These are phyloP conservation scores for Rutstroemia sp. DNA, from an alignment of 2,329 filamentous ascomycete species.

Conservation along the genomic window DNA sequence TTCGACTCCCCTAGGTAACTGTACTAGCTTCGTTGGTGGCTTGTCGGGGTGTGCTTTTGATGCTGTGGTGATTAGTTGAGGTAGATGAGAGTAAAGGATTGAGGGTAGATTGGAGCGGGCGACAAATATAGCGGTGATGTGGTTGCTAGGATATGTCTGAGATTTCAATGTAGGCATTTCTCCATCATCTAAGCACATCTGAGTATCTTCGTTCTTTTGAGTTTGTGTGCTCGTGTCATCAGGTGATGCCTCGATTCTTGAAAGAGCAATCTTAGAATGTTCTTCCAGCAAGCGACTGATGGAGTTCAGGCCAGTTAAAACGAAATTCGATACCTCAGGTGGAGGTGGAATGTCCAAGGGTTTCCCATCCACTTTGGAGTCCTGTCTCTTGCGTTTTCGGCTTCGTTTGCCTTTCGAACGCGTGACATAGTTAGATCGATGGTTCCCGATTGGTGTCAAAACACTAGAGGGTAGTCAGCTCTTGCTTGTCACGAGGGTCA, in stretches of 20 bases:
- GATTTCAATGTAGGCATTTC: background rate
- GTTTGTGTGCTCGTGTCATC: background rate
- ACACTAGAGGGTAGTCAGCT: slow-evolving; percentile 39
- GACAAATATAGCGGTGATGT: slow-evolving; percentile 46
- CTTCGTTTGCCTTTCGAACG: slow-evolving; percentile 55
- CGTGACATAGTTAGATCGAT: slow-evolving; percentile 46
- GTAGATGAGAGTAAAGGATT: slow-evolving; percentile 52
- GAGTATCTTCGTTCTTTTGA: background rate
- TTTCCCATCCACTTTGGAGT: slow-evolving; percentile 22
- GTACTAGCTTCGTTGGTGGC: slow-evolving; percentile 48
- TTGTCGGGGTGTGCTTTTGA: slow-evolving; percentile 35
- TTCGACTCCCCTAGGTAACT: slow-evolving; percentile 54
- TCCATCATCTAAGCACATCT: background rate
- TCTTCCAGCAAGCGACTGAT: slow-evolving; percentile 49
- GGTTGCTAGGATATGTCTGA: background rate
- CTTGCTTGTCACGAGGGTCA: background rate
- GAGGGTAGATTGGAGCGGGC: slow-evolving; percentile 49
- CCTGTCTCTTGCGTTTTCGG: slow-evolving; percentile 44
- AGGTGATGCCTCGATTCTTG: background rate
- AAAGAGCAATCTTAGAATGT: slow-evolving; percentile 10
- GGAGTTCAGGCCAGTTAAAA: slow-evolving; percentile 58
- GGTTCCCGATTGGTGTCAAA: slow-evolving; percentile 53
- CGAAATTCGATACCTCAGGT: slow-evolving; percentile 46
- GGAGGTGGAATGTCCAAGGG: slow-evolving; percentile 28
- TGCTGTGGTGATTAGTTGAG: slow-evolving; percentile 45